A percentile compares a stretch with the other conserved stretches of the same genome.
phyloP scores from a whole-genome alignment of 2,329 filamentous ascomycete species.

The Pseudogymnoascus sp. region DNA sequence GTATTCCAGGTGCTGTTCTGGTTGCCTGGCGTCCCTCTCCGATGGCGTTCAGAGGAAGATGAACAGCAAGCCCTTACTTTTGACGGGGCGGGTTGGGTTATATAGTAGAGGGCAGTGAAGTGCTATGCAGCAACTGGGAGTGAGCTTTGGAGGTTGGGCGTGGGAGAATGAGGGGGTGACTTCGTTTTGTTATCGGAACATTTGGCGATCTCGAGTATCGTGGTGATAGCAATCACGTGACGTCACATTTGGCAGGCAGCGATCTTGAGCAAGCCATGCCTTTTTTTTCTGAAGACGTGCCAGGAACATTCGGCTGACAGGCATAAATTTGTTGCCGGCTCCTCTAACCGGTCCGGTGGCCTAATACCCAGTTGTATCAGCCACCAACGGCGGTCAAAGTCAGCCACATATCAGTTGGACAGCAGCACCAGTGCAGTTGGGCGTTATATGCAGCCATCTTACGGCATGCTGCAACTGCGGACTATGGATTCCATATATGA shows the following conservation, averaged over 20 bases:
- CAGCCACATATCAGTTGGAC: neutral
- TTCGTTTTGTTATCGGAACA: constrained; percentile 7
- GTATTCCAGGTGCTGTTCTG: neutral
- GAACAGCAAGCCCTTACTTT: neutral
- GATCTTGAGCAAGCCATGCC: neutral
- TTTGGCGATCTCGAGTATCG: constrained; percentile 6
- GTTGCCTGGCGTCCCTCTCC: neutral
- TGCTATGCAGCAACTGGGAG: neutral
- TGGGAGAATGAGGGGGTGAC: constrained; percentile 2
- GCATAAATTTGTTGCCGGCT: neutral
- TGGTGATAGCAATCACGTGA: neutral
- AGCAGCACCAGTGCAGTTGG: neutral
- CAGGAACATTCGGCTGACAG: neutral
- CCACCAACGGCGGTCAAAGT: neutral
- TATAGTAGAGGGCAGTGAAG: neutral
- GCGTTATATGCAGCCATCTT: neutral
- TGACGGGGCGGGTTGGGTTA: neutral
- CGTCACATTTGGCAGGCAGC: neutral
- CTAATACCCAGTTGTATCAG: neutral
- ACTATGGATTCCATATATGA: neutral
- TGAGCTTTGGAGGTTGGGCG: neutral
- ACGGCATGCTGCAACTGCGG: neutral
- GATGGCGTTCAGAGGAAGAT: neutral
- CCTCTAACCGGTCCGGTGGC: neutral
- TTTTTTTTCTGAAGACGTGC: neutral